Evolutionary conservation across 129 eudicot genomes (phyloP).

Genomic region (Flaveria trinervia): DNA sequence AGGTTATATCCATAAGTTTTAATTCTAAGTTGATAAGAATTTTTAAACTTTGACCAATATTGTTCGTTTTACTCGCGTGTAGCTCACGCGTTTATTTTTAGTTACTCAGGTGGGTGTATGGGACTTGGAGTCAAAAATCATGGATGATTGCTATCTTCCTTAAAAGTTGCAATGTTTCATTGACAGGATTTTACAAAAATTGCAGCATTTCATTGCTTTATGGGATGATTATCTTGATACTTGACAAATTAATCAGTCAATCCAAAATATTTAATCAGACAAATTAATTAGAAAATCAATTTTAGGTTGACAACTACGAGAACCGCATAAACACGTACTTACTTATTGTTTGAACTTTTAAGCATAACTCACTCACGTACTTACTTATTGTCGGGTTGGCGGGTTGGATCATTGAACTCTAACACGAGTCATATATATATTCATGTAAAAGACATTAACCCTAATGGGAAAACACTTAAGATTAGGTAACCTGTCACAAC

Average conservation of each 20-base stretch:
- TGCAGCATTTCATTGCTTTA: slow-evolving; percentile 3
- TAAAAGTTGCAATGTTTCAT: background rate
- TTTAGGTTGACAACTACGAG: background rate
- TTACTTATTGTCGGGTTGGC: background rate
- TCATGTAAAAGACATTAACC: background rate
- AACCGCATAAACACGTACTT: background rate
- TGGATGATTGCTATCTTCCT: background rate
- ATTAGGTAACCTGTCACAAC: background rate
- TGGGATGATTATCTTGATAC: too few relatives aligned
- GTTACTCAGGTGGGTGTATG: too few relatives aligned
- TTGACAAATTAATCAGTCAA: too few relatives aligned
- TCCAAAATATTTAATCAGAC: too few relatives aligned
- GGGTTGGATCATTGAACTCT: too few relatives aligned
- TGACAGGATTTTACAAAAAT: background rate
- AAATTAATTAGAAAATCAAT: background rate
- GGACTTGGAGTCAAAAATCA: background rate
- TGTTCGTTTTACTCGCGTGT: too few relatives aligned
- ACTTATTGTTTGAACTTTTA: background rate
- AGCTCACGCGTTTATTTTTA: too few relatives aligned
- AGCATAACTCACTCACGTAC: background rate
- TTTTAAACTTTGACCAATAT: too few relatives aligned
- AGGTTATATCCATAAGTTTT: too few relatives aligned
- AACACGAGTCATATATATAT: background rate
- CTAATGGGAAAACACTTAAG: background rate
- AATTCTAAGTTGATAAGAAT: too few relatives aligned